These are phyloP conservation scores for Adansonia madagascariensis DNA, from an alignment of 441 rosid genomes.

Conservation along the genomic window DNA sequence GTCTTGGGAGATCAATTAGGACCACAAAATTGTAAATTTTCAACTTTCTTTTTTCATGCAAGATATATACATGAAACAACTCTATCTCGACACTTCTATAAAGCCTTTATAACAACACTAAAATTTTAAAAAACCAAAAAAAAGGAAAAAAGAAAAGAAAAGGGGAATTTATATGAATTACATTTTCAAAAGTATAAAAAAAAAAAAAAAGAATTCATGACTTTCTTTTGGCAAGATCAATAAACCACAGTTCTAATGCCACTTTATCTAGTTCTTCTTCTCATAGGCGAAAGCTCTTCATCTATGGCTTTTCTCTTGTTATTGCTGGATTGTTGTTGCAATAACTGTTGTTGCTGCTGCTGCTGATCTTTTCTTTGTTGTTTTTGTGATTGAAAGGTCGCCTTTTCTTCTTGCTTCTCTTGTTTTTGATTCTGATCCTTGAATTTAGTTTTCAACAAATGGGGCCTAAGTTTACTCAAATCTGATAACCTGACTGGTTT, in stretches of 20 bases:
- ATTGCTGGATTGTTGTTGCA: slow-evolving; percentile 30
- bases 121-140: neutral
- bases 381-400: slow-evolving; percentile 27
- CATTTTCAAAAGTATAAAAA: neutral
- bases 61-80: slow-evolving; percentile 32
- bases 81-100: slow-evolving; percentile 37
- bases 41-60: slow-evolving; percentile 24
- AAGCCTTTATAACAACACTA: slow-evolving; percentile 16
- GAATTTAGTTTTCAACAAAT: slow-evolving; percentile 58
- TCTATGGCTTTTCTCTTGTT: slow-evolving; percentile 72
- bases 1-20: neutral
- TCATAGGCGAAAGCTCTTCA: slow-evolving; percentile 63
- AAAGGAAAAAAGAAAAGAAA: neutral
- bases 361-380: slow-evolving; percentile 5
- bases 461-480: slow-evolving; percentile 54
- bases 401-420: slow-evolving; percentile 34
- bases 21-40: slow-evolving; percentile 30
- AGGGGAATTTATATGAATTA: slow-evolving; percentile 11
- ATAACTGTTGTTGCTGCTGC: slow-evolving; percentile 7
- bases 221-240: slow-evolving; percentile 7
- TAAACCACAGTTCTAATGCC: slow-evolving; percentile 56
- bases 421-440: slow-evolving; percentile 38
- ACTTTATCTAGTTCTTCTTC: slow-evolving; percentile 60
- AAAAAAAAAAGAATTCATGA: neutral
- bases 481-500: slow-evolving; percentile 62